These are phyloP conservation scores for Magnaporthiopsis rhizophila DNA, from an alignment of 2,329 filamentous ascomycete species.

Conservation along the genomic window DNA sequence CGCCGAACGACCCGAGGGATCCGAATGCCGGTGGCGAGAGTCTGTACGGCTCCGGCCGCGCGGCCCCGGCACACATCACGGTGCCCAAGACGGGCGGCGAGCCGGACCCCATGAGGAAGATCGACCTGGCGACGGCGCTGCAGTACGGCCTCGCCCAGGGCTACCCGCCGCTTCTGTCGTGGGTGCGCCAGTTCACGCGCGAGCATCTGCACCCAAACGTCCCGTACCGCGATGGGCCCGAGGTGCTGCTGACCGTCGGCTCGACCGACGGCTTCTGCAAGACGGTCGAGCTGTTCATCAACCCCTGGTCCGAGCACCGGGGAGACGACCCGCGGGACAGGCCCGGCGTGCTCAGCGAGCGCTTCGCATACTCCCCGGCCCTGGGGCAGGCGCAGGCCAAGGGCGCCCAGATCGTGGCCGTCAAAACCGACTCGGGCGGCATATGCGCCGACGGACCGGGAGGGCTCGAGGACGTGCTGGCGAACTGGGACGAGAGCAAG, in stretches of 20 bases:
- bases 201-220: constrained; percentile 73
- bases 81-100: constrained; percentile 59
- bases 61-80: constrained; percentile 45
- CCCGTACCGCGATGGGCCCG: constrained; percentile 68
- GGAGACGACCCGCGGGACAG: constrained; percentile 59
- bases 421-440: constrained; percentile 70
- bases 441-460: constrained; percentile 69
- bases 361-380: constrained; percentile 74
- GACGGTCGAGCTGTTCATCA: constrained; percentile 63
- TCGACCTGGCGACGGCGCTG: constrained; percentile 73
- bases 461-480: constrained; percentile 68
- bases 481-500: constrained; percentile 69
- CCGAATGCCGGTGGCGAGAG: neutral
- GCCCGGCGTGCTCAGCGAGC: constrained; percentile 72
- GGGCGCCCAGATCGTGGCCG: constrained; percentile 64
- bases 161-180: constrained; percentile 70
- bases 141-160: constrained; percentile 83
- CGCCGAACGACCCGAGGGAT: constrained; percentile 49
- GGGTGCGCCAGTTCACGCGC: constrained; percentile 69
- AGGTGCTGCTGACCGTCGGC: constrained; percentile 72
- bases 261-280: constrained; percentile 82
- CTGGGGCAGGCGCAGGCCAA: constrained; percentile 58
- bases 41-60: constrained; percentile 3
- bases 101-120: constrained; percentile 55
- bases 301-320: constrained; percentile 60